Percentiles rank a stretch among this genome's conserved stretches.
Evolutionary conservation across 495 filamentous ascomycete species (phyloP).

Genomic region (Tuber microsphaerosporum): DNA sequence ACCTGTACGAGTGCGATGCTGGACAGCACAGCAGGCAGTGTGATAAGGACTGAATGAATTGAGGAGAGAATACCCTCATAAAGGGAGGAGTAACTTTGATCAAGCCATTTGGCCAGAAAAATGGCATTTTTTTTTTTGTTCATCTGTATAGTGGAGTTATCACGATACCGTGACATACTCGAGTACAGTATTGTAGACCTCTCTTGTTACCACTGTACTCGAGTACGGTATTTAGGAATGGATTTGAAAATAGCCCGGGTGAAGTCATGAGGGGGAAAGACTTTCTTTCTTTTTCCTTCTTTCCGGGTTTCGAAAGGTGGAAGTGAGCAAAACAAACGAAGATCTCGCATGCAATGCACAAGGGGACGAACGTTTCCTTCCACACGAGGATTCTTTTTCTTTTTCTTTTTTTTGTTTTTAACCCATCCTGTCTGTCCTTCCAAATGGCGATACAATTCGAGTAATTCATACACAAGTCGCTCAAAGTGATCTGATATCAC

Average conservation of each 20-base stretch:
- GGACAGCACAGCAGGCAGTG: not conserved
- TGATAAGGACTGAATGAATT: not conserved
- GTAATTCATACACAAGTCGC: not conserved
- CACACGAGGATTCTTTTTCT: not conserved
- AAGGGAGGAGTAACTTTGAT: not conserved
- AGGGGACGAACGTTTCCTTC: not conserved
- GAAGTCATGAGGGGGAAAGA: conserved; percentile 3
- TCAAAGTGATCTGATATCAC: not conserved
- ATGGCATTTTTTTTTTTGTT: not conserved
- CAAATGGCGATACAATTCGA: not conserved
- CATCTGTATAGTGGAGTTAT: not conserved
- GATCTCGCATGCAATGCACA: conserved; percentile 1
- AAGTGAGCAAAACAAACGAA: not conserved
- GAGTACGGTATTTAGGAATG: not conserved
- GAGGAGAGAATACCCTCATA: not conserved
- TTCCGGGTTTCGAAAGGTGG: not conserved
- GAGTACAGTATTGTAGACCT: too few relatives aligned
- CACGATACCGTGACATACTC: too few relatives aligned
- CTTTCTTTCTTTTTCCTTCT: not conserved
- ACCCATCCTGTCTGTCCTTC: too few relatives aligned
- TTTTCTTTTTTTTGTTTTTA: not conserved
- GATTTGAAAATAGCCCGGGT: not conserved
- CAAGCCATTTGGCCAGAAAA: not conserved
- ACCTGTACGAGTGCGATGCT: not conserved
- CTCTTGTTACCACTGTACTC: too few relatives aligned